Evolutionary conservation across 2,329 filamentous ascomycete species (phyloP), one percentile per base, ranked within the genome.

Genomic region (Monosporascus cannonballus): DNA sequence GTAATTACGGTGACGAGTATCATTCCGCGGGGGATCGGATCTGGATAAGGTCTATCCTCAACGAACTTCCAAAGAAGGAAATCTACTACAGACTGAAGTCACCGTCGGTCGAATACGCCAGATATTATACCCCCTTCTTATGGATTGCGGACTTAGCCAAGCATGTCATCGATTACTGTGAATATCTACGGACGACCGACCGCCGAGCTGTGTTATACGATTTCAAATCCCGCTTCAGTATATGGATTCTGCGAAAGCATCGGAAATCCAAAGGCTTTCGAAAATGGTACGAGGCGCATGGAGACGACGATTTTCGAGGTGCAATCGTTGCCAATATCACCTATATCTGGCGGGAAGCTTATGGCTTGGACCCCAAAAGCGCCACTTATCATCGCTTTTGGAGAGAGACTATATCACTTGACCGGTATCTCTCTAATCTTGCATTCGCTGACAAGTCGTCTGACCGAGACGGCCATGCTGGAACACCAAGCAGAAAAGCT

Each of bases 131-230:
- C 0, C 76, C 81, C 0, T 93, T 90, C 55, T 54, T 84, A 0
- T 94, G 88, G 88, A 68, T 92, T 1, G 85, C 83, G 0, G 77
- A 86, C 50, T 71, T 94, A 0, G 76, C 80, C 0, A 93, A 92
- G 62, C 83, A 90, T 60, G 77, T 87, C 24, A 75, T 91, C 1
- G 86, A 91, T 56, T 94, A 79, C 58, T 72, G 87, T 47, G 65
- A 69, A 3, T 48, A 64, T 9, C 67, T 73, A 53, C 59, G 65
- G 3, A 58, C 66, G 8, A 55, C 57, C 14, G 48, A 59, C 0
- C 61, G 59, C 0, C 63, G 62, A 2, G 76, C 87, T 1, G 67
- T 69, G 0, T 71, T 91, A 0, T 51, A 70, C 3, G 69, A 83
- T 49, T 92, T 94, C 56, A 71, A 74, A 8, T 52, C 53, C 0